phyloP scores from a whole-genome alignment of 108 stramenopile species.

The Stephanodiscus triporus region DNA sequence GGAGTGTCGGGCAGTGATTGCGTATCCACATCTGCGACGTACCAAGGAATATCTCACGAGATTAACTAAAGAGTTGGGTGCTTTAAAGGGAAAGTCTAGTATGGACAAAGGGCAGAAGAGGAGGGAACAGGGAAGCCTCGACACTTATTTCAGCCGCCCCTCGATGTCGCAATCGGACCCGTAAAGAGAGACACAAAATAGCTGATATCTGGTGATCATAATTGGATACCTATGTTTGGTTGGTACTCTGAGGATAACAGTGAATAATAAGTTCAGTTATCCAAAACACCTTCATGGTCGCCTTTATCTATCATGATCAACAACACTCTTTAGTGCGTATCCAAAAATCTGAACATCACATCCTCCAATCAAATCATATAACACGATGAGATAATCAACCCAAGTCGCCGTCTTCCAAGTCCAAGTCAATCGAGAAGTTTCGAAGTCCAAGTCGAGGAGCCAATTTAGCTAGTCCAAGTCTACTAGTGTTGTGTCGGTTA shows the following conservation, averaged over 20 bases:
- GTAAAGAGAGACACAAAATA: not conserved
- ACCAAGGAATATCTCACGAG: conserved; percentile 44
- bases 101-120: conserved; percentile 33
- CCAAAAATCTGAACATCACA: not conserved
- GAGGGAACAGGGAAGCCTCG: conserved; percentile 49
- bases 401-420: not conserved
- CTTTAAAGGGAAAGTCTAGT: conserved; percentile 35
- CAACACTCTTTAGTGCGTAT: not conserved
- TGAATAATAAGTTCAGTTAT: no score
- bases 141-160: conserved; percentile 17
- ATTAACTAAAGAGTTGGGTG: conserved; percentile 20
- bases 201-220: not conserved
- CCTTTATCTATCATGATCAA: no score
- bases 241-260: not conserved
- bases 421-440: not conserved
- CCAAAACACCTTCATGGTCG: not conserved
- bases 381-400: not conserved
- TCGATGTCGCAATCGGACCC: conserved; percentile 5
- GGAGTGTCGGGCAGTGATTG: conserved; percentile 40
- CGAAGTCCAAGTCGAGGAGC: not conserved
- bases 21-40: conserved; percentile 47
- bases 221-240: not conserved
- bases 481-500: not conserved
- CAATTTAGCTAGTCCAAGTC: not conserved
- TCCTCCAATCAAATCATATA: no score